These are phyloP conservation scores for Xerocomus nothofagi DNA, from an alignment of 1,284 basidiomycete genomes.

Conservation along the genomic window DNA sequence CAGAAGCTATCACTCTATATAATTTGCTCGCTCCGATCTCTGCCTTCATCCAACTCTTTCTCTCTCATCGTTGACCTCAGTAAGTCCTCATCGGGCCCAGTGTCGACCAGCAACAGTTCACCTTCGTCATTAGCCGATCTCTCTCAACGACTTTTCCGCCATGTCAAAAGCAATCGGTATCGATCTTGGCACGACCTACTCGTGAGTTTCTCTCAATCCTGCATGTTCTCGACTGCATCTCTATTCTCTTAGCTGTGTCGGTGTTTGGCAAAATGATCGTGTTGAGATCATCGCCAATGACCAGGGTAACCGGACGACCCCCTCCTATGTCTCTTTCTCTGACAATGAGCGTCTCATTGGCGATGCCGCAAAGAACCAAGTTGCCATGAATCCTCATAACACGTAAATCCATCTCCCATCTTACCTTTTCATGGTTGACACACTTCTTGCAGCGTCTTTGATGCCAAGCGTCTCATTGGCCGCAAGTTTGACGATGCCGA, in stretches of 20 bases:
- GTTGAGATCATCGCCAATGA: slow-evolving; percentile 98
- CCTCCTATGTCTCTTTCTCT: slow-evolving; percentile 92
- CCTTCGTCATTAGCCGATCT: not conserved
- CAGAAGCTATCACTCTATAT: slow-evolving; percentile 39
- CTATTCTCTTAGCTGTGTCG: slow-evolving; percentile 62
- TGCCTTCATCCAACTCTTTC: too few species aligned
- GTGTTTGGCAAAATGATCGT: slow-evolving; percentile 98
- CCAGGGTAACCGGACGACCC: slow-evolving; percentile 96
- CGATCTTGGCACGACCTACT: slow-evolving; percentile 86
- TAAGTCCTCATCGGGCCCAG: slow-evolving; percentile 15
- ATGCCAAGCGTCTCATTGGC: slow-evolving; percentile 89
- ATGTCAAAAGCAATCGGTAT: slow-evolving; percentile 90
- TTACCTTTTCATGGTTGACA: slow-evolving; percentile 10
- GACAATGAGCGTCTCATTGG: slow-evolving; percentile 93
- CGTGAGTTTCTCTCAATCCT: slow-evolving; percentile 46
- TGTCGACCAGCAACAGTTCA: not conserved
- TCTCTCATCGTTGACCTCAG: slow-evolving; percentile 16
- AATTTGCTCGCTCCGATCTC: slow-evolving; percentile 19
- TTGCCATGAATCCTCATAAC: slow-evolving; percentile 82
- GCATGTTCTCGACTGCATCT: slow-evolving; percentile 5
- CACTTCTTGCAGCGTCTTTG: slow-evolving; percentile 64
- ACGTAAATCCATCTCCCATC: slow-evolving; percentile 46
- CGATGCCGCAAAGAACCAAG: slow-evolving; percentile 96
- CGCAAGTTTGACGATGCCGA: slow-evolving; percentile 84
- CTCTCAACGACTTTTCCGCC: slow-evolving; percentile 1